phyloP scores from a whole-genome alignment of 2,329 filamentous ascomycete genomes.

The Nemania abortiva region DNA sequence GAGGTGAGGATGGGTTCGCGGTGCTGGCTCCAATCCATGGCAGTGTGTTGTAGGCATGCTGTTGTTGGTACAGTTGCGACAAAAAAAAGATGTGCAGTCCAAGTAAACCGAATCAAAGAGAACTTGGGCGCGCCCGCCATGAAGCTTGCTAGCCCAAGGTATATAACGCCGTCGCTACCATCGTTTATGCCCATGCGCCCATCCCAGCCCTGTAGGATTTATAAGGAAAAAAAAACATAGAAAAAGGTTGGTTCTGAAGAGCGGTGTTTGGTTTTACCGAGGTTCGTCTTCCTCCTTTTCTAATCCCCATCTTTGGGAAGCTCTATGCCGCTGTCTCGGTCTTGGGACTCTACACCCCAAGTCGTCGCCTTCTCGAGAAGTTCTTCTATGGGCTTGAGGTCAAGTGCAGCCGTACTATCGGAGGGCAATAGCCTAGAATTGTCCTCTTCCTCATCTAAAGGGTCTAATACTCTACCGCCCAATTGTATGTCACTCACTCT shows the following conservation, averaged over 20 bases:
- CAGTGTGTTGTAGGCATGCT: constrained; percentile 33
- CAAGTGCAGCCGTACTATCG: constrained; percentile 45
- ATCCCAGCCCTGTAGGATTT: constrained; percentile 23
- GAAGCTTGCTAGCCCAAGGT: constrained; percentile 32
- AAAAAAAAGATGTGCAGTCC: constrained; percentile 28
- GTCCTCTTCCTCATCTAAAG: constrained; percentile 65
- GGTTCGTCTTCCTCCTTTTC: constrained; percentile 12
- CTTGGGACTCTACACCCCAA: constrained; percentile 55
- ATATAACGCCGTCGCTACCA: constrained; percentile 40
- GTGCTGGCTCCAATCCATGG: constrained; percentile 32
- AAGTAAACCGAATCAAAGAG: constrained; percentile 25
- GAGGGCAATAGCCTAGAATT: constrained; percentile 43
- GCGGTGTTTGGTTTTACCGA: constrained; percentile 31
- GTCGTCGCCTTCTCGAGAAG: constrained; percentile 38
- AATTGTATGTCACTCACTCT: constrained; percentile 82
- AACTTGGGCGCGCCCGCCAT: constrained; percentile 15
- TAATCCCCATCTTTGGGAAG: constrained; percentile 57
- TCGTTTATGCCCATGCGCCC: constrained; percentile 38
- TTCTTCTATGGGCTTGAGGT: constrained; percentile 36
- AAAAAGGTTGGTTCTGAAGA: constrained; percentile 30
- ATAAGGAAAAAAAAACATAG: neutral
- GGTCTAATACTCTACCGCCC: constrained; percentile 80
- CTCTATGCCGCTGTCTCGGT: constrained; percentile 67
- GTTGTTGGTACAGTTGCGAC: constrained; percentile 35
- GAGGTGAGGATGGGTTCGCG: constrained; percentile 26